These are phyloP conservation scores for Botryosphaeria dothidea DNA, from an alignment of 2,329 filamentous ascomycete genomes.

Conservation along the genomic window DNA sequence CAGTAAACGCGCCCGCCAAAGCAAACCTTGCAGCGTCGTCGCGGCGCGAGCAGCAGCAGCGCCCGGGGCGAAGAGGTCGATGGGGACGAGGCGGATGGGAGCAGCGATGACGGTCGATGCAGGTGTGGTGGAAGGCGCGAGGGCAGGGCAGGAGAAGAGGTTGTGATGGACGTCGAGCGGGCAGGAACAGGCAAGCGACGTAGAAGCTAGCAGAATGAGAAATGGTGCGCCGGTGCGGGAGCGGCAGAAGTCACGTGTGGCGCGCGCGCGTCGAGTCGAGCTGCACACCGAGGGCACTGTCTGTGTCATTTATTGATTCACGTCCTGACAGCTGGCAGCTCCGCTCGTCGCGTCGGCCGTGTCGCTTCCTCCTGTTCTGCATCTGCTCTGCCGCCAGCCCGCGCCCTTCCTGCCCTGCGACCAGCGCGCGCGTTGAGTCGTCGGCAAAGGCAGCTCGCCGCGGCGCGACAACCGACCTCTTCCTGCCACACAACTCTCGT, in stretches of 20 bases:
- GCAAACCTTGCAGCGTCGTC: constrained; percentile 20
- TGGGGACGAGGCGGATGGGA: constrained; percentile 20
- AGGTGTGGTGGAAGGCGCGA: constrained; percentile 15
- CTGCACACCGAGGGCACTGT: too few relatives aligned
- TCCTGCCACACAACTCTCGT: neutral
- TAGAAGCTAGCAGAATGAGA: constrained; percentile 10
- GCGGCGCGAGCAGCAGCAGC: constrained; percentile 12
- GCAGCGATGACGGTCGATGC: constrained; percentile 21
- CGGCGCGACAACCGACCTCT: too few relatives aligned
- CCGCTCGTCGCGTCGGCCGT: neutral
- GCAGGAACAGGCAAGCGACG: constrained; percentile 16
- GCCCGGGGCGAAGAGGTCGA: neutral
- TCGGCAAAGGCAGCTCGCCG: too few relatives aligned
- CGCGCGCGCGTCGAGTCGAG: neutral
- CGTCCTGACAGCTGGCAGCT: neutral
- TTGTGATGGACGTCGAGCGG: neutral
- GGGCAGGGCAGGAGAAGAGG: constrained; percentile 5
- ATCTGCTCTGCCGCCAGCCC: too few relatives aligned
- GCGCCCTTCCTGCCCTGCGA: too few relatives aligned
- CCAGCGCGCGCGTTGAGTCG: too few relatives aligned
- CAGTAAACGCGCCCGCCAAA: constrained; percentile 21
- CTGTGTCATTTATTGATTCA: neutral
- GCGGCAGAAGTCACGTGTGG: neutral
- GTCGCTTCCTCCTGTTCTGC: too few relatives aligned
- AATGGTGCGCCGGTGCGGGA: neutral